phyloP scores from a whole-genome alignment of 2,329 filamentous ascomycete species.

The Penicillium expansum region DNA sequence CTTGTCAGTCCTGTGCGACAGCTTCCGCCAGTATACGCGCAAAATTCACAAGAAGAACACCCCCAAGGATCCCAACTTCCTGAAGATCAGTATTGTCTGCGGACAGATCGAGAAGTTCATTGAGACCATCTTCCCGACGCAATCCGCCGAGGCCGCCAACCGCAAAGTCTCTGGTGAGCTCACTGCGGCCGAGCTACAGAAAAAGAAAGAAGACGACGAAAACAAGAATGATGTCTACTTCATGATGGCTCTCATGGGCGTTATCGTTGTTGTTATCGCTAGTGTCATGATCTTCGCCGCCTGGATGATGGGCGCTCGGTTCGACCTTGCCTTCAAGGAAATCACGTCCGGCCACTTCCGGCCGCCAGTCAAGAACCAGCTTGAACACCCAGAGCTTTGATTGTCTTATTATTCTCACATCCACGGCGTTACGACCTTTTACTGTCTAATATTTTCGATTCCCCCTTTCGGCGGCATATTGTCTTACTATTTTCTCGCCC shows the following conservation, averaged over 20 bases:
- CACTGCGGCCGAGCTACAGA: slow-evolving; percentile 57
- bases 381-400: slow-evolving; percentile 40
- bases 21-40: slow-evolving; percentile 74
- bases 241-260: slow-evolving; percentile 65
- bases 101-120: slow-evolving; percentile 94
- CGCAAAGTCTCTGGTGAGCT: slow-evolving; percentile 51
- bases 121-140: slow-evolving; percentile 84
- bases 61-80: slow-evolving; percentile 85
- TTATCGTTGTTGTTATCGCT: slow-evolving; percentile 72
- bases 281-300: slow-evolving; percentile 74
- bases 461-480: slow-evolving; percentile 28
- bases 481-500: slow-evolving; percentile 26
- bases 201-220: slow-evolving; percentile 49
- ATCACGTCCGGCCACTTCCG: slow-evolving; percentile 51
- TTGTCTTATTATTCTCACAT: slow-evolving; percentile 24
- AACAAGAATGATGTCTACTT: slow-evolving; percentile 57
- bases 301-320: slow-evolving; percentile 76
- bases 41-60: slow-evolving; percentile 92
- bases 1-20: slow-evolving; percentile 72
- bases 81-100: slow-evolving; percentile 87
- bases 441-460: slow-evolving; percentile 26
- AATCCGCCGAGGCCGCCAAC: slow-evolving; percentile 62
- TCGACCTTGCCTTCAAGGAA: slow-evolving; percentile 66
- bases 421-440: slow-evolving; percentile 34
- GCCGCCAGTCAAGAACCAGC: slow-evolving; percentile 30